Evolutionary conservation across 2,329 filamentous ascomycete species (phyloP).

Genomic region (Clonostachys sp.): DNA sequence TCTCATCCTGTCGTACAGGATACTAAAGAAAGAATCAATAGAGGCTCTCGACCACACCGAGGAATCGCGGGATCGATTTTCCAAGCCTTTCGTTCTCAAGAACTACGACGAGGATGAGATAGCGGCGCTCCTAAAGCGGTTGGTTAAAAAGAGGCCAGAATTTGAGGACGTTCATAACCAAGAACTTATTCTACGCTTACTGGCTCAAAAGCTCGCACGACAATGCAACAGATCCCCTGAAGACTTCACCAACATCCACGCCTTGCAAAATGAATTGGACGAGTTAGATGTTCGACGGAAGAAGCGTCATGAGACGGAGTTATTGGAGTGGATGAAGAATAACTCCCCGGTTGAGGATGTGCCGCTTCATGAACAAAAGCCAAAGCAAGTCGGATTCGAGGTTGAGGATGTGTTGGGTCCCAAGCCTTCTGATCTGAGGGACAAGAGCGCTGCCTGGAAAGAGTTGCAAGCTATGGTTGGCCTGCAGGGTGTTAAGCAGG

Average conservation of each 20-base stretch:
- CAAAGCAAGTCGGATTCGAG: background rate
- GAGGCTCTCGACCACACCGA: too few relatives aligned
- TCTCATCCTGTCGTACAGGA: too few relatives aligned
- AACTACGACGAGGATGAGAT: background rate
- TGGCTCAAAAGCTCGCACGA: background rate
- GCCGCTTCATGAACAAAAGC: background rate
- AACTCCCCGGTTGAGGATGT: background rate
- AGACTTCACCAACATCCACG: background rate
- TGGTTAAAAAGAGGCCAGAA: background rate
- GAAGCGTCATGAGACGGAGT: background rate
- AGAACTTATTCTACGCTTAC: background rate
- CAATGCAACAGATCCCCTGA: background rate
- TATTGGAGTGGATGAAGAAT: background rate
- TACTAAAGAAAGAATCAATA: too few relatives aligned
- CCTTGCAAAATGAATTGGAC: background rate
- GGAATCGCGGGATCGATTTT: background rate
- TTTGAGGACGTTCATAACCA: background rate
- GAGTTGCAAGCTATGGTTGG: background rate
- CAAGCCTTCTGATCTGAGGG: background rate
- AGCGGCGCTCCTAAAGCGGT: background rate
- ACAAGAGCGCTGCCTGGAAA: background rate
- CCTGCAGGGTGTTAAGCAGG: background rate
- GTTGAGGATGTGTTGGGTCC: background rate
- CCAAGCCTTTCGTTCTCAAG: background rate
- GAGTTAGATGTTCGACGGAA: background rate